Evolutionary conservation across 2,329 filamentous ascomycete genomes (phyloP), one percentile per base, ranked within the genome.

Genomic region (Colletotrichum ledebouriae): DNA sequence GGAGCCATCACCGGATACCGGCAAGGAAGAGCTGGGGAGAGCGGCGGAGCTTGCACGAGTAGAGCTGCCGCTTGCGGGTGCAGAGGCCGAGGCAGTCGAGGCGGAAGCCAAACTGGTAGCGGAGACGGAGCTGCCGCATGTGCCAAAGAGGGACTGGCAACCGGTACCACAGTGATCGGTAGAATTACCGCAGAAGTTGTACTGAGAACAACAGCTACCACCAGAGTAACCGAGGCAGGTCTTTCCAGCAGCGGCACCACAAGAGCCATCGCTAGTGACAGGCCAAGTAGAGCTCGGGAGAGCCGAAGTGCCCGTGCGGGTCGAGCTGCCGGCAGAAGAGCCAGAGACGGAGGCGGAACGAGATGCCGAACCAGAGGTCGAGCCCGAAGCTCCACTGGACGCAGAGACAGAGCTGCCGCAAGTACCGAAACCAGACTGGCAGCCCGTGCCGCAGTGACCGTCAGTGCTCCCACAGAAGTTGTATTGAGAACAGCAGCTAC

Each of bases 111-210:
- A 12, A 2, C 10, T 20, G n/a, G 20, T 37, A 4, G 17, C 42
- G 17, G 33, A 37, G n/a, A 44, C 47, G 9, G 52, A 55, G 61
- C 12, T 3, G n/a, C n/a, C 34, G 12, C 67, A 69, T 11, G 29
- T 49, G 7, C 77, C 77, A 55, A 76, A 79, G 2, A 15, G 71
- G 9, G 72, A 49, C 55, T 77, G 75, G 66, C 77, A 79, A 3
- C 77, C 77, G 0, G 69, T 70, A 56, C 71, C 72, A 68, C 78
- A 80, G 69, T 79, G 76, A 17, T 73, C 72, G 3, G 74, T 76
- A 17, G 73, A 72, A 44, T 3, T 25, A 25, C 79, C 77, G 65
- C 79, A 80, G 50, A 67, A 80, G 33, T 76, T 75, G 69, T 77
- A 71, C 46, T 72, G 50, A 58, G 74, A 73, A 73, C 73, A 75